Evolutionary conservation across 2,329 filamentous ascomycete species (phyloP), one percentile per base, ranked within the genome.

Genomic region (Gnomoniopsis smithogilvyi): DNA sequence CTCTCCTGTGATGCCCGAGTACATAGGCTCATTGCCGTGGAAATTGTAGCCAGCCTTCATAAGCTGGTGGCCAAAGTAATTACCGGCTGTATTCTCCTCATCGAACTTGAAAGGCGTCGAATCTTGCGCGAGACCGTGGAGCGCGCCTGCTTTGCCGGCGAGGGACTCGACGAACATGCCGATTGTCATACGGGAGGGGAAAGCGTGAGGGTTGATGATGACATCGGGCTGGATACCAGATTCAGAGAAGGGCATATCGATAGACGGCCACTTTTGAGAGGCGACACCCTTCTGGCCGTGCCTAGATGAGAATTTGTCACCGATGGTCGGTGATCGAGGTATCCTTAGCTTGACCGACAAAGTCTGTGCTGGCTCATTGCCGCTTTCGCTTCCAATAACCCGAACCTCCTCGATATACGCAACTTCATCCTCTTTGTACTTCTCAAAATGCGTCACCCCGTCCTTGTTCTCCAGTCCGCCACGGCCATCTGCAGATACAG

Each of bases 121-220:
- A 73, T 99, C 95, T 74, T 98, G 95, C 0, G 95, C 91, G n/a
- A 97, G 82, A 50, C 95, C 95, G 72, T 99, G 95, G 38, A 99
- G 83, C 15, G 94, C 91, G 50, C 95, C 95, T 11, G 94, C 87
- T 78, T 99, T 99, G 62, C 95, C 95, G 11, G 95, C 95, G 54
- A 99, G 83, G 6, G 93, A 97, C 78, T 99, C 95, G 70, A 99
- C 87, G 75, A 99, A 98, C 91, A 98, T 98, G 70, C 95, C 95
- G 71, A 99, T 99, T 21, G 95, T 99, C 95, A 99, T 99, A 76
- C 95, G 93, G 49, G 94, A 98, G 8, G 95, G 95, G 83, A 99
- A 99, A 70, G 95, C 95, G 82, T 99, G 95, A 45, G 95, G 95
- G 78, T 99, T 99, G 81, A 99, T 99, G 75, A 99, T 99, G 68